phyloP scores from a whole-genome alignment of 352 stramenopile genomes.

The Saprolegnia diclina region DNA sequence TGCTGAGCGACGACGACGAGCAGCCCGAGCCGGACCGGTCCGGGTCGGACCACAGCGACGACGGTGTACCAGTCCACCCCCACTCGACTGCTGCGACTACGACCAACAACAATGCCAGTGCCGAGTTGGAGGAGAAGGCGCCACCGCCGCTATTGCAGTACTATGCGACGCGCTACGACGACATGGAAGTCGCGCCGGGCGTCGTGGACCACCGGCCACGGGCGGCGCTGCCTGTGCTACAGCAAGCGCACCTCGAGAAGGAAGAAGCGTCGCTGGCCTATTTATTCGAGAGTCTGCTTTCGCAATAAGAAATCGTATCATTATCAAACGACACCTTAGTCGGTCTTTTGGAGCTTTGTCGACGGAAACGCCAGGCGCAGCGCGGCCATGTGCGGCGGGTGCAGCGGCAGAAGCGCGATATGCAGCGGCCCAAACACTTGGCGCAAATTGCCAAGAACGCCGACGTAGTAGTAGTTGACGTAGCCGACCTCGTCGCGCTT shows the following conservation, averaged over 20 bases:
- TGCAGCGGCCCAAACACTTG: conserved; percentile 69
- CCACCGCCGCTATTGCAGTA: conserved; percentile 37
- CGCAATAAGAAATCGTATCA: background rate
- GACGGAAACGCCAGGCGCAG: conserved; percentile 15
- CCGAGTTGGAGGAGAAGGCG: conserved; percentile 8
- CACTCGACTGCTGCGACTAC: background rate
- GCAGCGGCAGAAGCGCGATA: conserved; percentile 70
- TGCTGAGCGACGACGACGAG: background rate
- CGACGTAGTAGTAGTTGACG: conserved; percentile 76
- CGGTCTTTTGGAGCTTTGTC: background rate
- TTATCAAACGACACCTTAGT: too few relatives aligned
- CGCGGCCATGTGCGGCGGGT: conserved; percentile 16
- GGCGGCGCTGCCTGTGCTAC: background rate
- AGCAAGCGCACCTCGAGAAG: conserved; percentile 6
- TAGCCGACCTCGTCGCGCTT: conserved; percentile 72
- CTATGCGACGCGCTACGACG: conserved; percentile 63
- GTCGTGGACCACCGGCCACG: background rate
- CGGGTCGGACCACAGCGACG: background rate
- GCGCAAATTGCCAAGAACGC: conserved; percentile 63
- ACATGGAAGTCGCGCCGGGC: conserved; percentile 25
- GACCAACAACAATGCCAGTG: background rate
- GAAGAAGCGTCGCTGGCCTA: conserved; percentile 17
- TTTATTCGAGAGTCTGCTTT: conserved; percentile 6
- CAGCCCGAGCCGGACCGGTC: background rate
- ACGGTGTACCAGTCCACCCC: background rate